A percentile compares a stretch with the other conserved stretches of the same genome.
These are phyloP conservation scores for Aphanomyces cochlioides DNA, from an alignment of 352 stramenopile genomes.

Conservation along the genomic window DNA sequence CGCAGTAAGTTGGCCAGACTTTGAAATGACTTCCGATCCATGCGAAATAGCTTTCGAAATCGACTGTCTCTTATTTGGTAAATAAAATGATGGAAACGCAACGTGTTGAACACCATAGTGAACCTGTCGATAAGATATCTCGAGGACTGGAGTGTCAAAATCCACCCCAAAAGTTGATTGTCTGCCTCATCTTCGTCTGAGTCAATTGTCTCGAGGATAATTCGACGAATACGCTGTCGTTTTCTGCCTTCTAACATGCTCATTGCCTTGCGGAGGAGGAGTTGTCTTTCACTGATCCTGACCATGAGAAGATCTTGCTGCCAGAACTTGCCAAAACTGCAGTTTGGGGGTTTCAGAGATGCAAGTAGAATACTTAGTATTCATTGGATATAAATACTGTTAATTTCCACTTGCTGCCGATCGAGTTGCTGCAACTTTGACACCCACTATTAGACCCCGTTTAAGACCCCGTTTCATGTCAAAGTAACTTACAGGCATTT, in stretches of 20 bases:
- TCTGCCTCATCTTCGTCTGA: background rate
- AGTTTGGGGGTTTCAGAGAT: too few species aligned
- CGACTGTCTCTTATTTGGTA: background rate
- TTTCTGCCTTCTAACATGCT: background rate
- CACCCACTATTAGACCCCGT: too few species aligned
- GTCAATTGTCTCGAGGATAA: background rate
- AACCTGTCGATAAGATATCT: background rate
- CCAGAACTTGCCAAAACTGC: background rate
- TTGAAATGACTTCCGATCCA: background rate
- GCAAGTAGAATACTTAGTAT: too few species aligned
- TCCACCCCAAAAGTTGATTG: background rate
- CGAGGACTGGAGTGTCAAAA: background rate
- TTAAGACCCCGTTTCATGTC: too few species aligned
- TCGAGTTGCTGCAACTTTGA: too few species aligned
- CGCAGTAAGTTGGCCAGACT: background rate
- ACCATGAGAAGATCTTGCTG: background rate
- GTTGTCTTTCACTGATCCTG: background rate
- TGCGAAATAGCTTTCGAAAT: background rate
- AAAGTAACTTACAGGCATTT: too few species aligned
- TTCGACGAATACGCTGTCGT: background rate
- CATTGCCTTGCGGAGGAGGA: background rate
- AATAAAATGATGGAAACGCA: background rate
- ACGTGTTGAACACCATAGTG: background rate
- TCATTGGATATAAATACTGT: too few species aligned
- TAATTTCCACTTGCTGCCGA: too few species aligned